Evolutionary conservation across 1,284 basidiomycete genomes (phyloP), one percentile per base, ranked within the genome.

Genomic region (Ceratobasidium sp.): DNA sequence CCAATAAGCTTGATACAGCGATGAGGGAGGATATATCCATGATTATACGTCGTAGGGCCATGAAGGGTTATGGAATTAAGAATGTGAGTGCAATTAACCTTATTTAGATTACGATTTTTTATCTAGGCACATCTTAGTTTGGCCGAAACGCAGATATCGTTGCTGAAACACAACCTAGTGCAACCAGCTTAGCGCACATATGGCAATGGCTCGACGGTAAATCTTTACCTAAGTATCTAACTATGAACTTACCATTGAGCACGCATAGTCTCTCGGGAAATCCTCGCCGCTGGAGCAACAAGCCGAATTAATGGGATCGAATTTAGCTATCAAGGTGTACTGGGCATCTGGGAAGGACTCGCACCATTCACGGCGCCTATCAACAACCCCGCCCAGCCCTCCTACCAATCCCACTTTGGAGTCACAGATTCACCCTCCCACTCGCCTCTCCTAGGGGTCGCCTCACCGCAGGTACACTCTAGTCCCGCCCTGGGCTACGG

Each of bases 151-250:
- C 88, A 4, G 81, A 84, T 15, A 84, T 94, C 15, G 87, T 88
- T 0, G 83, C 85, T 44, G 85, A 85, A n/a, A 86, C 84, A 0
- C 80, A 82, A 36, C 84, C 29, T n/a, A 69, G 87, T 62, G 85
- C 84, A 6, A 79, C 83, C 24, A 82, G 85, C 9, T 79, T 96
- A 36, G 86, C 86, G 0, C 91, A 92, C 66, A 81, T 95, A 9
- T 98, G 95, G 95, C 85, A 86, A 11, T 97, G 95, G 91, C 86
- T 96, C 27, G 87, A 89, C 77, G 89, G 95, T 95, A 82, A 79
- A 90, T 86, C 6, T 17, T 24, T 60, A 45, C 2, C 41, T 15
- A 29, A 51, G 22, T 41, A 29, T 27, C 47, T 60, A 24, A 47
- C 33, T 45, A 33, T 74, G 17, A 29, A 14, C 31, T 31, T 15